phyloP scores from a whole-genome alignment of 208 protist genomes.

The Acanthamoeba triangularis region DNA sequence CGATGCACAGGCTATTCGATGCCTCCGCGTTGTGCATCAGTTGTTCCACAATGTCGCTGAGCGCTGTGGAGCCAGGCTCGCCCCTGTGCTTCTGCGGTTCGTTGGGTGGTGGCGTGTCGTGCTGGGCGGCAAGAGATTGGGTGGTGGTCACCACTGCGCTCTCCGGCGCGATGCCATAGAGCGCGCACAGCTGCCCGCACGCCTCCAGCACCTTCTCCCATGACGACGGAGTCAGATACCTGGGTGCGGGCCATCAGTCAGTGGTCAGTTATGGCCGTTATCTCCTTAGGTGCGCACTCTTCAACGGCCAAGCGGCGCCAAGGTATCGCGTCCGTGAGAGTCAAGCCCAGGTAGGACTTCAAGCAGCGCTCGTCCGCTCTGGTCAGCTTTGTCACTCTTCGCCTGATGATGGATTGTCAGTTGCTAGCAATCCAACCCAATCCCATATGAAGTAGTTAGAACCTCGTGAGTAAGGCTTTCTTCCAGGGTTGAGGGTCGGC shows the following conservation, averaged over 20 bases:
- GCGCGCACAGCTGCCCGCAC: background rate
- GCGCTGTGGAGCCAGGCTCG: background rate
- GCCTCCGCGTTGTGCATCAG: no score
- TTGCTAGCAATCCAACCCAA: no score
- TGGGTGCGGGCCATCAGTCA: background rate
- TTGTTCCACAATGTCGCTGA: no score
- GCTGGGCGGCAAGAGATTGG: background rate
- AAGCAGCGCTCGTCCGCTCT: background rate
- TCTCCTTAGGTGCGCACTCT: background rate
- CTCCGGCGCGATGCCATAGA: background rate
- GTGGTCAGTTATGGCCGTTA: no score
- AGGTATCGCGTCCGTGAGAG: background rate
- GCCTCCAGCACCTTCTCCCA: background rate
- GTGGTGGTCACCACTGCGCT: background rate
- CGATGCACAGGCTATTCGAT: background rate
- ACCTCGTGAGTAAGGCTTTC: background rate
- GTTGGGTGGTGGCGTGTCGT: no score
- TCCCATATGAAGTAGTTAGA: background rate
- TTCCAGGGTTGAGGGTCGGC: background rate
- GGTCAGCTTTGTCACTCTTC: background rate
- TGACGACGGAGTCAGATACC: background rate
- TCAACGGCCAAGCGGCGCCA: background rate
- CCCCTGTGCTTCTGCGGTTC: background rate
- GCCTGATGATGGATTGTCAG: no score
- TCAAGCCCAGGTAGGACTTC: background rate